Evolutionary conservation across 495 filamentous ascomycete species (phyloP).

Genomic region (Aspergillus bertholletiae): DNA sequence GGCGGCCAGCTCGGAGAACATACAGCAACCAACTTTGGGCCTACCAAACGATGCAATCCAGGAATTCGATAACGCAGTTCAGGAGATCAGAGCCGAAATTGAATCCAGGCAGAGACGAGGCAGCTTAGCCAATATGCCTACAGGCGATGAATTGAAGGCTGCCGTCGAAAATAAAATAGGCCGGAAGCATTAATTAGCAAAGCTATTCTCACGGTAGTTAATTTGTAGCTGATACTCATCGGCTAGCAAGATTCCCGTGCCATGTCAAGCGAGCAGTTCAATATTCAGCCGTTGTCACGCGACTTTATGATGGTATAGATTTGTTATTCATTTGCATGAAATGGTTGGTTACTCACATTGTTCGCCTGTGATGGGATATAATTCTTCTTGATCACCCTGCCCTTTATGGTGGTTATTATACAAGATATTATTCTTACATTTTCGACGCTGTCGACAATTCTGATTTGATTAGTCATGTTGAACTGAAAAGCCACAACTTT

Average conservation of each 20-base stretch:
- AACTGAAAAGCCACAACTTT: too few species aligned
- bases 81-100: slow-evolving; percentile 69
- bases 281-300: too few species aligned
- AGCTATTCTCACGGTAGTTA: neutral
- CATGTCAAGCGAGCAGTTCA: neutral
- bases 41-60: slow-evolving; percentile 70
- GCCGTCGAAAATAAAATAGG: slow-evolving; percentile 47
- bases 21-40: slow-evolving; percentile 63
- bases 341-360: too few species aligned
- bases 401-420: too few species aligned
- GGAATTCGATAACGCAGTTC: slow-evolving; percentile 76
- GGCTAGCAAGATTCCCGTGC: neutral
- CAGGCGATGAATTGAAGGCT: slow-evolving; percentile 41
- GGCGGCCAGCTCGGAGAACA: slow-evolving; percentile 27
- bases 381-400: too few species aligned
- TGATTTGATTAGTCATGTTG: too few species aligned
- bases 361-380: too few species aligned
- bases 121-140: slow-evolving; percentile 45
- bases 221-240: too few species aligned
- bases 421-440: too few species aligned
- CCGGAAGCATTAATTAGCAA: slow-evolving; percentile 30
- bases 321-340: too few species aligned
- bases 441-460: too few species aligned
- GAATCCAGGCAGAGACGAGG: slow-evolving; percentile 56
- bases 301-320: too few species aligned